Percentiles rank a stretch among this genome's conserved stretches.
Conservation (phyloP, 257 asterid genomes). For the Rhazya stricta region DNA sequence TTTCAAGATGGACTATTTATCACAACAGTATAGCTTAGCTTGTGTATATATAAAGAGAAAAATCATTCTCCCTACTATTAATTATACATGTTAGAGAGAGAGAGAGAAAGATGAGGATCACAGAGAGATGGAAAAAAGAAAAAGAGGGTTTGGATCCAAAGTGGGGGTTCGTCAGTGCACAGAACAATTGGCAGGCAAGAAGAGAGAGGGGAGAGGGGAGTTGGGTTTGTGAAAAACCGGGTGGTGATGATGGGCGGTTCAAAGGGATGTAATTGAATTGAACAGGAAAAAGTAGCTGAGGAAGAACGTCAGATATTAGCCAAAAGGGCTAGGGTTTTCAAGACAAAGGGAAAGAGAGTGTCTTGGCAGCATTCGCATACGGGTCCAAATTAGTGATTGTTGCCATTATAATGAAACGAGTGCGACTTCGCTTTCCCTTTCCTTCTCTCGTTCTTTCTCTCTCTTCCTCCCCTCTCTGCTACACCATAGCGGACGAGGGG, state of each 20-base stretch:
- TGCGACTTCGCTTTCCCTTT: constrained; percentile 10
- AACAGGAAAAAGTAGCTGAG: not conserved
- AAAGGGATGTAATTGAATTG: not conserved
- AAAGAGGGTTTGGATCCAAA: constrained; percentile 14
- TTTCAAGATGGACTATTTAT: constrained; percentile 16
- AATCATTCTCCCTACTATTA: not conserved
- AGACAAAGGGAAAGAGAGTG: constrained; percentile 4
- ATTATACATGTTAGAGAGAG: not conserved
- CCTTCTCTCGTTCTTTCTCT: not conserved
- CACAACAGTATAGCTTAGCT: constrained; percentile 12
- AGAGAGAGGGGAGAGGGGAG: not conserved
- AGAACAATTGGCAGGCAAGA: constrained; percentile 10
- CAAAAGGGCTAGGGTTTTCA: constrained; percentile 22
- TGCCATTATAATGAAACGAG: constrained; percentile 13
- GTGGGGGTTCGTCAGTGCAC: constrained; percentile 20
- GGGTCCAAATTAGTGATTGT: constrained; percentile 9
- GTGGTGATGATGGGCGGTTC: constrained; percentile 8
- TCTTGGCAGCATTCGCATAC: constrained; percentile 19
- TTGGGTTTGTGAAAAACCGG: not conserved
- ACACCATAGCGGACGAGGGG: constrained; percentile 27
- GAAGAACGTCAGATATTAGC: constrained; percentile 12
- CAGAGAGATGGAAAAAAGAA: not conserved
- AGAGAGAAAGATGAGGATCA: too few relatives aligned
- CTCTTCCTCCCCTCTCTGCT: constrained; percentile 8
- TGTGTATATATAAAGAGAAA: constrained; percentile 1